Base-by-base conservation (phyloP, 805 yeast genomes). In the Hanseniaspora pseudoguilliermondii region DNA sequence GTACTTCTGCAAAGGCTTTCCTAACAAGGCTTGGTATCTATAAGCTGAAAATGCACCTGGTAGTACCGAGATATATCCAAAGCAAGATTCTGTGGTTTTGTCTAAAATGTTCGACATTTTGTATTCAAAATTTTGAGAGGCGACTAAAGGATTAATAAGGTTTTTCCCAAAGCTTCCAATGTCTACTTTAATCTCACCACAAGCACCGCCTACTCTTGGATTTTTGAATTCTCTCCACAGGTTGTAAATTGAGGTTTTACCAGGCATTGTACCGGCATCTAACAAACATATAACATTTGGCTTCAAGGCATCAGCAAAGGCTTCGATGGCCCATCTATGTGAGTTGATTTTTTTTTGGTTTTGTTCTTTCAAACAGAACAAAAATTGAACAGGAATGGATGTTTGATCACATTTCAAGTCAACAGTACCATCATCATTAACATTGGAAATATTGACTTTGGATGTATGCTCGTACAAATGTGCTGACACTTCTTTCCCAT, bases 41-140 rank as follows among this genome's bases (percentile, higher is more conserved):
- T 93, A 91, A 0, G 97, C 98, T 16, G 95, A 86, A 63, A 93
- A 90, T 0, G 97, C 97, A 64, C 97, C 97, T 0, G 97, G 97
- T 54, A 93, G 75, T 57, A 93, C 97, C 0, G 95, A 79, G 61
- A 91, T 90, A 66, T 88, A 91, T 0, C 98, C 98, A 71, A 93
- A 91, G 1, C 84, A 86, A 4, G 95, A 84, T 68, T 91, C 98
- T 76, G 89, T 84, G 0, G 98, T 97, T 69, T 93, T 91, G 72
- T 93, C 97, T 58, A 91, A 74, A 59, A 91, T 87, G 67, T 91
- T 93, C 5, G 96, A 88, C 74, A 89, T 90, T 69, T 93, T 93
- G 69, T 93, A 93, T 67, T 91, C 98, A 68, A 93, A 91, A 69
- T 91, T 91, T 68, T 93, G 97, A 0, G 97, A 95, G 2, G 97